These are phyloP conservation scores for Xylaria intraflava DNA, from an alignment of 495 filamentous ascomycete species.

Conservation along the genomic window DNA sequence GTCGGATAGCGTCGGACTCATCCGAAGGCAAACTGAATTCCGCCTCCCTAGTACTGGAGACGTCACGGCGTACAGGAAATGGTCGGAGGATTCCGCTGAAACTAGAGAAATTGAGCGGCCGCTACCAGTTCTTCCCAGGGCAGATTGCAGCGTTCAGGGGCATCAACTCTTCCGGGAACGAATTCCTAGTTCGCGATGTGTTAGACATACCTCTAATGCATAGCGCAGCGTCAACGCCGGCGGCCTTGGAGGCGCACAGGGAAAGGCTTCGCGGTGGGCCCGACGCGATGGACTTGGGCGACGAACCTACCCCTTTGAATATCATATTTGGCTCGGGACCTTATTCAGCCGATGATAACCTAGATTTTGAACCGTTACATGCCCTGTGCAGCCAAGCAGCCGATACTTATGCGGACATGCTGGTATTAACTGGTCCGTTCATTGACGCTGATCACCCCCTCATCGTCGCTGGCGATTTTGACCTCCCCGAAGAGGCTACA, in stretches of 20 bases:
- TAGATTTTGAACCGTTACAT: constrained; percentile 79
- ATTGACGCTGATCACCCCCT: constrained; percentile 86
- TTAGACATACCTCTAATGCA: constrained; percentile 66
- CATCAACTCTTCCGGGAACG: constrained; percentile 77
- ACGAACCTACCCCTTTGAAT: constrained; percentile 57
- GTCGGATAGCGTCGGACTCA: constrained; percentile 81
- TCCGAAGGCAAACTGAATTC: constrained; percentile 75
- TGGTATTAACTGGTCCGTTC: constrained; percentile 81
- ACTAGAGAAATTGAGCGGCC: constrained; percentile 54
- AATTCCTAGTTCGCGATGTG: constrained; percentile 73
- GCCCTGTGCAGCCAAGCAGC: constrained; percentile 72
- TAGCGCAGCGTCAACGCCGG: constrained; percentile 56
- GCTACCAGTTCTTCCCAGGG: constrained; percentile 84
- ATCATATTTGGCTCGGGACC: constrained; percentile 76
- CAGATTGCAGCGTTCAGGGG: constrained; percentile 85
- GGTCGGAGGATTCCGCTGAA: constrained; percentile 76
- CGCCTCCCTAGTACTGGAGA: constrained; percentile 80
- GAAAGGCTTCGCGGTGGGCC: constrained; percentile 55
- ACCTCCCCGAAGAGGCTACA: constrained; percentile 65
- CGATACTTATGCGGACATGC: constrained; percentile 65
- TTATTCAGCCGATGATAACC: constrained; percentile 84
- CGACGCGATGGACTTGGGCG: constrained; percentile 51
- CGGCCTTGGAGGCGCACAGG: constrained; percentile 56
- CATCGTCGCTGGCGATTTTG: constrained; percentile 83
- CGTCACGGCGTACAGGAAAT: constrained; percentile 74